Percentiles rank a stretch among this genome's conserved stretches.
These are phyloP conservation scores for Bidens hawaiensis DNA, from an alignment of 140 eudicot genomes.

Conservation along the genomic window DNA sequence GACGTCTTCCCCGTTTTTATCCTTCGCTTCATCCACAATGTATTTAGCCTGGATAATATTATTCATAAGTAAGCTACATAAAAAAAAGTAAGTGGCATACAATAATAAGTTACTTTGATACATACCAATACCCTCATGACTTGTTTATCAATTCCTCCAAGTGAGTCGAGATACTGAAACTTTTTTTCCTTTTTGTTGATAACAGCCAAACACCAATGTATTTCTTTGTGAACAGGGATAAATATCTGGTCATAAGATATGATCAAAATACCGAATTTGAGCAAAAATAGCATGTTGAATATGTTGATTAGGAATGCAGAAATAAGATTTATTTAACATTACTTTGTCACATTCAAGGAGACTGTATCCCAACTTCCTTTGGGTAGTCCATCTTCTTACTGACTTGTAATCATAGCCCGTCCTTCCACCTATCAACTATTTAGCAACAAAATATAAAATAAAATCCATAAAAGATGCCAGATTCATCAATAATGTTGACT, in stretches of 20 bases:
- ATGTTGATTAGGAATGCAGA: background rate
- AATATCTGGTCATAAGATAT: constrained; percentile 50
- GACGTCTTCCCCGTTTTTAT: constrained; percentile 65
- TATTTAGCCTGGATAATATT: constrained; percentile 49
- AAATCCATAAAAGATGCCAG: constrained; percentile 8
- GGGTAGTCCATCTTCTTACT: constrained; percentile 89
- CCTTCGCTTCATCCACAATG: constrained; percentile 79
- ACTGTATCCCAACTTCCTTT: constrained; percentile 79
- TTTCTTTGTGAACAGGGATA: constrained; percentile 88
- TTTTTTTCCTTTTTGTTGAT: constrained; percentile 66
- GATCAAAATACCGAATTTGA: background rate
- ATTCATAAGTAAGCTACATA: constrained; percentile 3
- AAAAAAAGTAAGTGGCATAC: no score
- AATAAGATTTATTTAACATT: constrained; percentile 10
- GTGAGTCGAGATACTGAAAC: constrained; percentile 89
- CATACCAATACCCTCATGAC: constrained; percentile 49
- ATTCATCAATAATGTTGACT: no score
- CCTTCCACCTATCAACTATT: constrained; percentile 63
- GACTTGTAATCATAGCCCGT: constrained; percentile 77
- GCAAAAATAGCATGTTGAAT: background rate
- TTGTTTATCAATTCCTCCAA: constrained; percentile 59
- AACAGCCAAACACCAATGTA: constrained; percentile 78
- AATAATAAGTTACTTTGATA: constrained; percentile 1
- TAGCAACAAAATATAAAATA: constrained; percentile 7
- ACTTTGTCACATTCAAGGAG: constrained; percentile 89